Evolutionary conservation across 1,139 yeast genomes (phyloP), one percentile per base, ranked within the genome.

Genomic region (Geotrichum carabidarum): DNA sequence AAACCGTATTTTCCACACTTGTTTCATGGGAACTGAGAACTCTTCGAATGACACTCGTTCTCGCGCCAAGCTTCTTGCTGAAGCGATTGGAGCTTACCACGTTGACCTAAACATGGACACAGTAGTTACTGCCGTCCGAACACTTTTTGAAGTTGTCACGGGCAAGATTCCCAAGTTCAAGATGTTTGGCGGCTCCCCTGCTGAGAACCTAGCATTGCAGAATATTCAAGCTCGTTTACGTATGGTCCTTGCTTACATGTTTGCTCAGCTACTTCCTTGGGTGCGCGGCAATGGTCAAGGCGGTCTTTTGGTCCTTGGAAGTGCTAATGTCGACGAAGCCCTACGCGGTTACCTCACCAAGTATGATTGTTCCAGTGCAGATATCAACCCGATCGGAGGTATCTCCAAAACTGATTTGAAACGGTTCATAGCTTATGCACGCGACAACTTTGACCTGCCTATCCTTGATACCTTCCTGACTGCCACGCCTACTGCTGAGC

Each of bases 291-390:
- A 77, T 36, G 76, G 79, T 49, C 78, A 83, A 14, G 90, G 90
- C 4, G 96, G 98, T 0, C 72, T 93, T 51, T 75, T 93, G 44
- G 99, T 93, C 8, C 76, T 93, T 55, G 99, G 99, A 1, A 84
- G 95, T 67, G 97, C 99, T 7, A 93, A 93, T 68, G 99, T 93
- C n/a, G 99, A 93, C 69, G 99, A 93, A 69, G 89, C 96, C 63
- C 74, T 93, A 59, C 78, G 99, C 60, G 99, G 99, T 0, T 93
- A 93, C 66, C 77, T 94, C 66, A 93, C 99, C 12, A 93, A 93
- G 68, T 93, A 93, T 69, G 99, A 93, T 70, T 90, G 97, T 68
- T 90, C 97, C 12, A 84, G 95, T 41, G 99, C 99, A 1, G 99
- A 93, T 72, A 80, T 93, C 58, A 93, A 93, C 67, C 99, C 99